phyloP scores from a whole-genome alignment of 257 asterid genomes.

The Rubia yunnanensis region DNA sequence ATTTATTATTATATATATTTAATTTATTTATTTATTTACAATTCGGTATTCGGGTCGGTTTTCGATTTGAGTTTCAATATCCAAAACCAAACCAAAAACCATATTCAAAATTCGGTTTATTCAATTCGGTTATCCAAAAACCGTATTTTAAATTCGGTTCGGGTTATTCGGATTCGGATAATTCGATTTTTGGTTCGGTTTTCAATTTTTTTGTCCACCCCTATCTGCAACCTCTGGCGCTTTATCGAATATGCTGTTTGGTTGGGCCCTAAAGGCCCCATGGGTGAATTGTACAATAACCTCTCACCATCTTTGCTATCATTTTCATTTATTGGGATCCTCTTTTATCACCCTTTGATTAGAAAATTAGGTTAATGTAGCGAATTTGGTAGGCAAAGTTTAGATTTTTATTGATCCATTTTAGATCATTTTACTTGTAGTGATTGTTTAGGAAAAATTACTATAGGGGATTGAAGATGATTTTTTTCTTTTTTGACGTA shows the following conservation, averaged over 20 bases:
- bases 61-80: too few relatives aligned
- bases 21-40: too few relatives aligned
- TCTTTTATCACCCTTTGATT: not conserved
- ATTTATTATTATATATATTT: too few relatives aligned
- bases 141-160: too few relatives aligned
- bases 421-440: not conserved
- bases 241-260: conserved; percentile 96
- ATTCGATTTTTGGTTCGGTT: too few relatives aligned
- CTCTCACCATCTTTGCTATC: not conserved
- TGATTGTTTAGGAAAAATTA: not conserved
- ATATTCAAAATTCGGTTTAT: too few relatives aligned
- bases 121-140: too few relatives aligned
- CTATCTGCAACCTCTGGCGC: conserved; percentile 93
- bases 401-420: not conserved
- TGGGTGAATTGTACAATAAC: conserved; percentile 49
- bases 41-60: too few relatives aligned
- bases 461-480: too few relatives aligned
- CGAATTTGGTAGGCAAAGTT: not conserved
- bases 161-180: too few relatives aligned
- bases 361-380: not conserved
- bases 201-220: too few relatives aligned
- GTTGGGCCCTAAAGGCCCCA: conserved; percentile 95
- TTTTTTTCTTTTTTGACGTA: not conserved
- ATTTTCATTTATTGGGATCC: not conserved
- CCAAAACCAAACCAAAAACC: too few relatives aligned